Conservation (phyloP, 2,329 filamentous ascomycete species). For the Aspergillus pseudoglaucus region DNA sequence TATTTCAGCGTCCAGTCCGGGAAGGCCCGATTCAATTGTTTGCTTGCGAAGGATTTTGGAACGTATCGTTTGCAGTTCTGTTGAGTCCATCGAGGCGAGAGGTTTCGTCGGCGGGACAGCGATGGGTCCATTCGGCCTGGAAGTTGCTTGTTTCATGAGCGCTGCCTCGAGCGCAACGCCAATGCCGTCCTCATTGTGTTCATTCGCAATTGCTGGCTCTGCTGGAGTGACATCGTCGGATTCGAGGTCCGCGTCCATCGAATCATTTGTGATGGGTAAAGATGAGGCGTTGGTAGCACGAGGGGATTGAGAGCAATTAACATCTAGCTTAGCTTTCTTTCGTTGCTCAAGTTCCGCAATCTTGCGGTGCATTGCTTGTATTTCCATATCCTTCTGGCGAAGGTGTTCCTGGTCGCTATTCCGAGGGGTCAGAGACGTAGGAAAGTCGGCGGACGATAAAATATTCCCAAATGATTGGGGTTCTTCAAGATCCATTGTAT, state of each 20-base stretch:
- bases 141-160: not conserved
- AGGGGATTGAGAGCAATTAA: conserved; percentile 32
- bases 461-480: conserved; percentile 33
- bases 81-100: conserved; percentile 15
- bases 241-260: conserved; percentile 5
- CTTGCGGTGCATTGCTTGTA: conserved; percentile 41
- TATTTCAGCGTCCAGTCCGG: conserved; percentile 42
- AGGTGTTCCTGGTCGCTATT: conserved; percentile 38
- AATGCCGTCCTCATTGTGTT: not conserved
- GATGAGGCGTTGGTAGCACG: conserved; percentile 17
- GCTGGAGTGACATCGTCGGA: not conserved
- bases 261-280: conserved; percentile 12
- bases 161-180: not conserved
- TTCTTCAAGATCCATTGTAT: conserved; percentile 22
- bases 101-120: conserved; percentile 1
- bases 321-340: conserved; percentile 36
- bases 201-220: not conserved
- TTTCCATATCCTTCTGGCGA: conserved; percentile 43
- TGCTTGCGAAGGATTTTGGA: conserved; percentile 38
- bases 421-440: conserved; percentile 32
- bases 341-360: conserved; percentile 46
- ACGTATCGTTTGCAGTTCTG: conserved; percentile 25
- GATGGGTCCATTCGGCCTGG: not conserved
- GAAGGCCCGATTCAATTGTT: conserved; percentile 44
- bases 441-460: conserved; percentile 40